Conservation (phyloP, 176 grass and related monocot genomes). For the Sorghum bicolor region Sorghum_bicolor_NCBIv3 NC_012874.2:2350501-2351000, state of each 20-base stretch:
- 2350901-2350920: not conserved
- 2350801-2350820: not conserved
- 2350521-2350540: conserved; percentile 6
- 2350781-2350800: conserved; percentile 33
- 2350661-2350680: conserved; percentile 93
- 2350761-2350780: conserved; percentile 56
- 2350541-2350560: conserved; percentile 14
- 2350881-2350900: not conserved
- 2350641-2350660: conserved; percentile 93
- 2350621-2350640: conserved; percentile 98
- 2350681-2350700: conserved; percentile 86
- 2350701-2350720: conserved; percentile 92
- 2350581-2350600: conserved; percentile 79
- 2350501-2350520: conserved; percentile 3
- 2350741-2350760: conserved; percentile 99
- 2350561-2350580: conserved; percentile 9
- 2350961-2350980: conserved; percentile 5
- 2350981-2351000: not conserved
- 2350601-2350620: conserved; percentile 94
- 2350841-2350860: not conserved
- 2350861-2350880: not conserved
- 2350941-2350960: not conserved
- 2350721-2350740: conserved; percentile 87
- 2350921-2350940: not conserved
- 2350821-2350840: conserved; percentile 7